These are phyloP conservation scores for Amanita muscaria DNA, from an alignment of 768 basidiomycete genomes.

Conservation along the genomic window DNA sequence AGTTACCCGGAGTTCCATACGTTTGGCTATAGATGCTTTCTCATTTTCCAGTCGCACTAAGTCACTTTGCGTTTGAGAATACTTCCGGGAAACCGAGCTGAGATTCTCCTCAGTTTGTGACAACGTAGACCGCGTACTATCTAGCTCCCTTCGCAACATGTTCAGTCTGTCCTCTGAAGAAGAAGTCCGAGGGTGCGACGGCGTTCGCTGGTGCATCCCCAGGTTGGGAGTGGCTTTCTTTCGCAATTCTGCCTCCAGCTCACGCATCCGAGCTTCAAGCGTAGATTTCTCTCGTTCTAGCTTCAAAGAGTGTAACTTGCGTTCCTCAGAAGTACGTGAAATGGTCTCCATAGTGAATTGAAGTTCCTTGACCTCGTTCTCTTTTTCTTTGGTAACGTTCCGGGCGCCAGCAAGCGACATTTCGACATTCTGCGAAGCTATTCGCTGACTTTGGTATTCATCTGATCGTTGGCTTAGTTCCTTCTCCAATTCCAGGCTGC, in stretches of 20 bases:
- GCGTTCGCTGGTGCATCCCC: conserved; percentile 23
- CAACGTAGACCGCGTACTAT: conserved; percentile 34
- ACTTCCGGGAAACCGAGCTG: conserved; percentile 33
- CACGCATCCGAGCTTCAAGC: conserved; percentile 49
- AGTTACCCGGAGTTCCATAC: conserved; percentile 32
- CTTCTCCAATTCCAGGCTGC: conserved; percentile 45
- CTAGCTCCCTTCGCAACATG: conserved; percentile 48
- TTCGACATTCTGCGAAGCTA: conserved; percentile 43
- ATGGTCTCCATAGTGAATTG: conserved; percentile 47
- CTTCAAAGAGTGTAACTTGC: conserved; percentile 32
- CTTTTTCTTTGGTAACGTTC: conserved; percentile 42
- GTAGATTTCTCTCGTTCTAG: conserved; percentile 49
- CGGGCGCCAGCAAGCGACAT: conserved; percentile 38
- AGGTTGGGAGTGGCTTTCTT: conserved; percentile 20
- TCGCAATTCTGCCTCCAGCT: conserved; percentile 40
- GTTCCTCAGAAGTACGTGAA: conserved; percentile 43
- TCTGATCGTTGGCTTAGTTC: conserved; percentile 40
- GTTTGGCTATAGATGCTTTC: conserved; percentile 44
- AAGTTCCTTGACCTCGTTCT: conserved; percentile 43
- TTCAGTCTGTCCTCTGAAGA: conserved; percentile 44
- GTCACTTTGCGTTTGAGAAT: conserved; percentile 39
- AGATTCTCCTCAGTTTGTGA: conserved; percentile 38
- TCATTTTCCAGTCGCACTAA: conserved; percentile 50
- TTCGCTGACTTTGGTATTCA: conserved; percentile 47
- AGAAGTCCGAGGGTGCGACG: conserved; percentile 46